These are phyloP conservation scores for Coccinonectria pachysandricola DNA, from an alignment of 2,329 filamentous ascomycete species.

Conservation along the genomic window DNA sequence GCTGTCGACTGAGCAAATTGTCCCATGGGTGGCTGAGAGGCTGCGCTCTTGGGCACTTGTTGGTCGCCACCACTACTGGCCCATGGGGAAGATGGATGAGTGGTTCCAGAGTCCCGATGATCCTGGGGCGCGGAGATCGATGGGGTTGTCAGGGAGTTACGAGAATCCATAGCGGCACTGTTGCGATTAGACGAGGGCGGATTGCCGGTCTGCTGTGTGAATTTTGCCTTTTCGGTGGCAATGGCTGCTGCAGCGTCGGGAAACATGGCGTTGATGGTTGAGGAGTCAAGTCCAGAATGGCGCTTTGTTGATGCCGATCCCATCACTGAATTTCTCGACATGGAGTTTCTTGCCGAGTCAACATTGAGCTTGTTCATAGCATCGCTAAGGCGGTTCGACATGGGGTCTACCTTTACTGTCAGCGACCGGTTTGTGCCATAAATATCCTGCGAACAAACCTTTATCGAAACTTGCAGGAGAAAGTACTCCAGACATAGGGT, in stretches of 20 bases:
- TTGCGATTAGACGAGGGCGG: conserved; percentile 87
- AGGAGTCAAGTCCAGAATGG: conserved; percentile 86
- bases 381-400: conserved; percentile 92
- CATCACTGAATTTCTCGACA: conserved; percentile 70
- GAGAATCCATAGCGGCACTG: conserved; percentile 69
- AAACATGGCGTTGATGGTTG: conserved; percentile 97
- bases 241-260: conserved; percentile 97
- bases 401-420: no score
- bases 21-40: conserved; percentile 77
- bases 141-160: conserved; percentile 63
- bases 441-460: conserved; percentile 41
- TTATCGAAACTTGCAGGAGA: conserved; percentile 97
- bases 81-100: conserved; percentile 60
- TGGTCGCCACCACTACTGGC: conserved; percentile 44
- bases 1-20: conserved; percentile 82
- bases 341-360: conserved; percentile 76
- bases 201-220: conserved; percentile 88
- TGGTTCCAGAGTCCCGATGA: conserved; percentile 17
- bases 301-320: conserved; percentile 60
- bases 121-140: conserved; percentile 54
- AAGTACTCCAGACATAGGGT: conserved; percentile 91
- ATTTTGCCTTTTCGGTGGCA: conserved; percentile 94
- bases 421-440: conserved; percentile 7
- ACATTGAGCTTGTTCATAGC: conserved; percentile 93
- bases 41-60: conserved; percentile 60